Percentiles rank a stretch among this genome's conserved stretches.
These are phyloP conservation scores for Blastocystis sp. DNA, from an alignment of 352 stramenopile species.

Conservation along the genomic window DNA sequence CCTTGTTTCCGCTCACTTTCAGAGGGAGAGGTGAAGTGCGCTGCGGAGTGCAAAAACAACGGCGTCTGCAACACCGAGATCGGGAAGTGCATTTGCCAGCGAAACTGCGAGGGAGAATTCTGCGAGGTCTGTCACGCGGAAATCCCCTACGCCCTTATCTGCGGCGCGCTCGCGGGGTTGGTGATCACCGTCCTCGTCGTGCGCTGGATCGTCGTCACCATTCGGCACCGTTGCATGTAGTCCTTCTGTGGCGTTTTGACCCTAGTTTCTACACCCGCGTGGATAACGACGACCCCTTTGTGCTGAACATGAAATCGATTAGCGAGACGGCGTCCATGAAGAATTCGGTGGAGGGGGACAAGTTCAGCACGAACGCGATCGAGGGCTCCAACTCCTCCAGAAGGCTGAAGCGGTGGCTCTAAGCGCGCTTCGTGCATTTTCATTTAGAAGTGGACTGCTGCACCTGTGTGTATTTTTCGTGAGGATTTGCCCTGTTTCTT, in stretches of 20 bases:
- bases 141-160: background rate
- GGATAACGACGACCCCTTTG: constrained; percentile 26
- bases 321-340: background rate
- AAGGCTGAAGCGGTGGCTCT: background rate
- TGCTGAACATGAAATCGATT: constrained; percentile 30
- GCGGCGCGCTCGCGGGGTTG: background rate
- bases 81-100: background rate
- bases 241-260: background rate
- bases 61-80: background rate
- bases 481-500: too few species aligned
- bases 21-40: background rate
- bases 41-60: background rate
- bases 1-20: background rate
- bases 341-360: background rate
- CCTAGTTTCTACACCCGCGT: constrained; percentile 45
- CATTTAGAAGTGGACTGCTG: too few species aligned
- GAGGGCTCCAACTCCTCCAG: background rate
- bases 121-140: constrained; percentile 1
- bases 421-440: too few species aligned
- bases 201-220: background rate
- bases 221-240: constrained; percentile 1
- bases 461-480: too few species aligned
- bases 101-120: constrained; percentile 10
- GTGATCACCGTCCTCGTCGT: background rate
- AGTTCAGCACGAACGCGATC: background rate